Evolutionary conservation across 2,329 filamentous ascomycete species (phyloP), one percentile per base, ranked within the genome.

Genomic region (Claviceps sp.): DNA sequence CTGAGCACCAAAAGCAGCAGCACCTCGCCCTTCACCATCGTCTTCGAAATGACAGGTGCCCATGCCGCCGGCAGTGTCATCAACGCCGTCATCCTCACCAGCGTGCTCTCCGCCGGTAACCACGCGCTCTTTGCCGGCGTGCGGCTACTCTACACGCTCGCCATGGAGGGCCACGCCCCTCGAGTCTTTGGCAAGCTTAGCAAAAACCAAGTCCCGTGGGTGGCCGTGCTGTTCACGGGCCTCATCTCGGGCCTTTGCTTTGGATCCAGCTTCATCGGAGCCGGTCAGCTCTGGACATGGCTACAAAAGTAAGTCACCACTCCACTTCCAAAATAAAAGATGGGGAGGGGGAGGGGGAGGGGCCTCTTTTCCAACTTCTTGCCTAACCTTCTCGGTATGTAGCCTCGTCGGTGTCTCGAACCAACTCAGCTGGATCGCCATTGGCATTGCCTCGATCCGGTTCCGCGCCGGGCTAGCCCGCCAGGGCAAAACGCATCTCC

Each of bases 341-440:
- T 29, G 8, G 2, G 29, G 9, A 3, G 29, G 29, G 9, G 3
- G 29, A 3, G 8, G 29, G 29, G 9, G 3, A 8, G 9, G 8
- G 14, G 6, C n/a, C 39, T 40, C 40, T 6, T 34, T 6, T 16
- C 5, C 14, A 37, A 16, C 8, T 29, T 49, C 4, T 43, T 45
- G n/a, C 37, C 26, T 36, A 3, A 20, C 11, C 44, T 13, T 9
- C 5, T 42, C 6, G n/a, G 43, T n/a, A n/a, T n/a, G n/a, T 47
- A 76, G 73, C 53, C 75, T 85, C 45, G 79, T 85, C 51, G 80
- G 80, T 11, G 81, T 85, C 0, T 83, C 80, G 0, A 84, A 83
- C 61, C 81, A 84, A 64, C 66, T 85, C 4, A 78, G 78, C 48
- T 85, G 82, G 80, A 75, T 79, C 57, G 72, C 77, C 52, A 85